These are phyloP conservation scores for Phyllosticta ampelicida DNA, from an alignment of 2,329 filamentous ascomycete genomes.

Conservation along the genomic window DNA sequence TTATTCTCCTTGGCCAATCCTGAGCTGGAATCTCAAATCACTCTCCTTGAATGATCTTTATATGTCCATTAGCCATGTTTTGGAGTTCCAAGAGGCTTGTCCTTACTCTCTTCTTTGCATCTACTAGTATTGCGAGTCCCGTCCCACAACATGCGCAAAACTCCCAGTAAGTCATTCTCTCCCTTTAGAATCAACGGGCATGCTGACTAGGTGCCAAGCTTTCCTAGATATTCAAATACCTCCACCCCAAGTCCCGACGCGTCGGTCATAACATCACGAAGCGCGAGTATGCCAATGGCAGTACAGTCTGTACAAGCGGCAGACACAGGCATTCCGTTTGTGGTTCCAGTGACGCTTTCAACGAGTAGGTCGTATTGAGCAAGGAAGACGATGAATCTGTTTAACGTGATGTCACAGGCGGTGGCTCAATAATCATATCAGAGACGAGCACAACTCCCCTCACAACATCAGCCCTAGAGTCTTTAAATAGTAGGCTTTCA, in stretches of 20 bases:
- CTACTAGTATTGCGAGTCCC: slow-evolving; percentile 22
- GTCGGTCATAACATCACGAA: neutral
- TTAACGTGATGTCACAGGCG: slow-evolving; percentile 21
- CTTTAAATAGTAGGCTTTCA: neutral
- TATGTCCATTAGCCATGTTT: slow-evolving; percentile 18
- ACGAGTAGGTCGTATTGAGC: slow-evolving; percentile 19
- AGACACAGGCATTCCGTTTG: slow-evolving; percentile 22
- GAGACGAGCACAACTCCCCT: slow-evolving; percentile 14
- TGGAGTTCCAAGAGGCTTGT: slow-evolving; percentile 18
- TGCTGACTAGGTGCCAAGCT: slow-evolving; percentile 16
- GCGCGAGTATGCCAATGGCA: neutral
- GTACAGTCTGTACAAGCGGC: slow-evolving; percentile 16
- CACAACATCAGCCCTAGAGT: neutral
- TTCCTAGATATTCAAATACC: slow-evolving; percentile 20
- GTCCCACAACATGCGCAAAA: slow-evolving; percentile 21
- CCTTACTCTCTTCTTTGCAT: slow-evolving; percentile 25
- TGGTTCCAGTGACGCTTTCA: slow-evolving; percentile 22
- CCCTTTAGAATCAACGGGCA: neutral
- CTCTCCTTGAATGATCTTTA: slow-evolving; percentile 15
- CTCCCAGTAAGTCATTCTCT: slow-evolving; percentile 18
- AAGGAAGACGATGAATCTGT: slow-evolving; percentile 18
- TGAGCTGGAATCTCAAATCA: slow-evolving; percentile 15
- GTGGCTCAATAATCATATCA: slow-evolving; percentile 19
- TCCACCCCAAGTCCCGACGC: slow-evolving; percentile 8
- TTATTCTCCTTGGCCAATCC: slow-evolving; percentile 12